Evolutionary conservation across 257 asterid species (phyloP), one percentile per base, ranked within the genome.

Genomic region (Fraxinus anomala): DNA sequence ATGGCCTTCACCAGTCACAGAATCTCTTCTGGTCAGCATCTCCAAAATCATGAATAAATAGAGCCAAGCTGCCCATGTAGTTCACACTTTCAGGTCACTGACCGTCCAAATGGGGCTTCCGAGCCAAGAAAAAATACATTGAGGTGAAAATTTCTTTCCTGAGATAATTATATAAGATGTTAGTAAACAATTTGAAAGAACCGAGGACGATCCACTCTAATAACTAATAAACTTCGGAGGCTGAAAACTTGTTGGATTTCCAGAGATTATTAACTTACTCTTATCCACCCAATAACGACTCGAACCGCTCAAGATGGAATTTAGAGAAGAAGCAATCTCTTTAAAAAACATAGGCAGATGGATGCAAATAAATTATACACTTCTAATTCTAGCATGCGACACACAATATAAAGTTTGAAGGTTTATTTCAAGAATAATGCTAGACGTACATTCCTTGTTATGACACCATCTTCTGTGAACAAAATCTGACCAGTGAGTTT

Each of bases 71-170:
- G 8, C 28, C 28, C 24, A n/a, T 4, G 7, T n/a, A 56, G 63
- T 7, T 9, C 66, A 5, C 28, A 19, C 28, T 19, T 5, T 19
- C 59, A 3, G 6, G 59, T 56, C 66, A 56, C 28, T n/a, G 72
- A 42, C 79, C 13, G 26, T 63, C 40, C 14, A 26, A 6, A 31
- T 49, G 82, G 42, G 99, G 98, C 90, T 93, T 95, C 73, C 93
- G 93, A 24, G 82, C 98, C 87, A 93, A 67, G 84, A 95, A 88
- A 91, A 95, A 95, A 47, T 90, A 95, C 98, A 95, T 93, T 19
- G 99, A 85, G 2, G 98, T 93, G 89, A 95, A 95, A 12, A 95
- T 91, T 16, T 94, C 98, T 87, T 90, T 95, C 97, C 99, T 95
- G 93, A 42, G 88, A 84, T 17, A 51, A 28, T 28, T 1, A 1